Evolutionary conservation across 2,329 filamentous ascomycete species (phyloP), one percentile per base, ranked within the genome.

Genomic region (Dendryphion nanum): DNA sequence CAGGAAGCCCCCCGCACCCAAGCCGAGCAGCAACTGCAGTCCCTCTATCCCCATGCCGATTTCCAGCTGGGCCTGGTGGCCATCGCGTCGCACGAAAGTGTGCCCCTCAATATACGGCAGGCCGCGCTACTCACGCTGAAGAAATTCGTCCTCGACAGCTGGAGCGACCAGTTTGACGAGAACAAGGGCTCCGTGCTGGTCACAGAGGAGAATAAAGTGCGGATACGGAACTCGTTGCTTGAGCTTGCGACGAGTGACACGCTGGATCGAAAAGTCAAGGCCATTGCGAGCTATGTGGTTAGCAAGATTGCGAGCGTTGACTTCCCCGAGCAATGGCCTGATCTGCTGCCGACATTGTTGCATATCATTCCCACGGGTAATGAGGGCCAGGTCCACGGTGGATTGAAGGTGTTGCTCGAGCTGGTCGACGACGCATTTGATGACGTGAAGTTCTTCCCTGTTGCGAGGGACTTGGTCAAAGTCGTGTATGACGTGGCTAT

Each of bases 311-410:
- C 93, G 40, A 85, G 83, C 47, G 81, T 84, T 57, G 93, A 98
- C 71, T 97, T 95, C 61, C 93, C 93, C 37, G 89, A 96, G 43
- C 79, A 90, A 57, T 98, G 93, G 93, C 89, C 90, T n/a, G 79
- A 81, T 50, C 79, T 98, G 30, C 80, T 98, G 19, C 87, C 89
- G 16, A 79, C 82, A 21, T 75, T 97, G 29, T 78, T 98, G 44
- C 78, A 79, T 30, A 76, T 90, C 35, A 86, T 97, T 56, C 80
- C 85, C 37, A 78, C 75, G 37, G 89, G 87, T 44, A 82, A 75
- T 47, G 88, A 95, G 55, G 72, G 75, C 32, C 89, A 95, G 61
- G 73, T 96, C 34, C 89, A 96, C 63, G 93, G 93, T 36, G 87
- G 91, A 6, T 74, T 98, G 44, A 86, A 86, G 62, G 89, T 97